phyloP scores from a whole-genome alignment of 345 rosid species.

The Pelargonium nanum region DNA sequence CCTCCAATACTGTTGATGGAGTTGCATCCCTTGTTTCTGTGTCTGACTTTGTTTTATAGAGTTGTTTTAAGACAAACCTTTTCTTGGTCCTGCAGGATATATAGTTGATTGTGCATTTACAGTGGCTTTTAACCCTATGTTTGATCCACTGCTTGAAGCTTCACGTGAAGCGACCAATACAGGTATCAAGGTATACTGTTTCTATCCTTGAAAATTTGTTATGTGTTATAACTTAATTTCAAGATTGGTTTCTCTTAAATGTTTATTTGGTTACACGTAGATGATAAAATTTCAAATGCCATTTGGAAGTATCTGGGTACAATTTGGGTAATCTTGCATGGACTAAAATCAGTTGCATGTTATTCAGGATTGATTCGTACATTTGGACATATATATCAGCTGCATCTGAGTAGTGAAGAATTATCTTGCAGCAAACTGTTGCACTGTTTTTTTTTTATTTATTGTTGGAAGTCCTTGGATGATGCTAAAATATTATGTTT shows the following conservation, averaged over 20 bases:
- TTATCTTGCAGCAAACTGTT: too few species aligned
- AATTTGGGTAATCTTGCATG: too few species aligned
- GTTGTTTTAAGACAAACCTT: neutral
- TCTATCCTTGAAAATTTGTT: neutral
- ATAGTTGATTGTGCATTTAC: constrained; percentile 94
- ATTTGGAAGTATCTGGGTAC: too few species aligned
- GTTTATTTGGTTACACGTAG: neutral
- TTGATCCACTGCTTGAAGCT: constrained; percentile 82
- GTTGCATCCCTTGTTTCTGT: neutral
- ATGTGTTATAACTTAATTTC: neutral
- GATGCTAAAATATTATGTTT: too few species aligned
- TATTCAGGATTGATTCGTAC: too few species aligned
- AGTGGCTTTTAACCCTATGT: constrained; percentile 98
- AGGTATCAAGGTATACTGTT: constrained; percentile 71
- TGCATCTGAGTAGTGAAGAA: too few species aligned
- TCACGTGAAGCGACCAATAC: constrained; percentile 91
- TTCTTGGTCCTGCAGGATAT: constrained; percentile 44
- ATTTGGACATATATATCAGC: too few species aligned
- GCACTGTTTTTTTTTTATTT: too few species aligned
- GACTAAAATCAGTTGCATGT: too few species aligned
- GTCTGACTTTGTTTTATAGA: neutral
- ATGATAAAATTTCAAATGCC: neutral
- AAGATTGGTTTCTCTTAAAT: neutral
- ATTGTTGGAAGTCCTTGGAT: too few species aligned
- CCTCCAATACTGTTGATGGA: constrained; percentile 3